phyloP scores from a whole-genome alignment of 129 eudicot species.

The Tanacetum coccineum region DNA sequence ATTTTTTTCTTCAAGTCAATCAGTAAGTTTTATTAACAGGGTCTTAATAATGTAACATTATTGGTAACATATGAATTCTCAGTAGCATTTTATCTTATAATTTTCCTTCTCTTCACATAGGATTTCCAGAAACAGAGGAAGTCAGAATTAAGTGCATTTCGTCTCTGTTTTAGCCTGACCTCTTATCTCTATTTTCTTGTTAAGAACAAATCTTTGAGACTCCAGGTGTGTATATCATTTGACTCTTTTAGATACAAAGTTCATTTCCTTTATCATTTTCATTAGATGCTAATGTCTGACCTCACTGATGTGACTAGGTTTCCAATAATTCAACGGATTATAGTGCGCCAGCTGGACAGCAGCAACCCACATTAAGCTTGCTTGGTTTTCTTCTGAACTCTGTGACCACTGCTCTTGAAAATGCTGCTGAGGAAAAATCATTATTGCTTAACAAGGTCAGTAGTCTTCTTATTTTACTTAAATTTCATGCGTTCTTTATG shows the following conservation, averaged over 20 bases:
- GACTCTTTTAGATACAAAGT: neutral
- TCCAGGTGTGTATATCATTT: slow-evolving; percentile 47
- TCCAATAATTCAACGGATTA: slow-evolving; percentile 43
- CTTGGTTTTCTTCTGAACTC: slow-evolving; percentile 61
- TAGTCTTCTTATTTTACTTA: neutral
- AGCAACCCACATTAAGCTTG: slow-evolving; percentile 75
- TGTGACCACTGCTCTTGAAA: slow-evolving; percentile 75
- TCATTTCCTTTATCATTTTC: neutral
- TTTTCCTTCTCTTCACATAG: neutral
- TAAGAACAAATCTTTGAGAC: slow-evolving; percentile 67
- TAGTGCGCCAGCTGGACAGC: slow-evolving; percentile 46
- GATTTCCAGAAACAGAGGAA: slow-evolving; percentile 54
- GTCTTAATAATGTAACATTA: neutral
- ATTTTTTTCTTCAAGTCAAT: slow-evolving; percentile 41
- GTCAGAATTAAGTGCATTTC: slow-evolving; percentile 57
- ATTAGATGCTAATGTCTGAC: slow-evolving; percentile 7
- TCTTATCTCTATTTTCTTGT: slow-evolving; percentile 90
- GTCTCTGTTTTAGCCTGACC: slow-evolving; percentile 83
- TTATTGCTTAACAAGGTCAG: slow-evolving; percentile 80
- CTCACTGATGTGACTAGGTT: slow-evolving; percentile 41
- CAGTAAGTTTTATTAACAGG: slow-evolving; percentile 28
- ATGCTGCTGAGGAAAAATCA: slow-evolving; percentile 79
- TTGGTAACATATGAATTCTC: neutral
- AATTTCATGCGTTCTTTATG: too few species aligned
- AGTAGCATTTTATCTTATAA: neutral